Base-by-base conservation (phyloP, 1,284 basidiomycete species). In the Ganoderma lingzhi region DNA sequence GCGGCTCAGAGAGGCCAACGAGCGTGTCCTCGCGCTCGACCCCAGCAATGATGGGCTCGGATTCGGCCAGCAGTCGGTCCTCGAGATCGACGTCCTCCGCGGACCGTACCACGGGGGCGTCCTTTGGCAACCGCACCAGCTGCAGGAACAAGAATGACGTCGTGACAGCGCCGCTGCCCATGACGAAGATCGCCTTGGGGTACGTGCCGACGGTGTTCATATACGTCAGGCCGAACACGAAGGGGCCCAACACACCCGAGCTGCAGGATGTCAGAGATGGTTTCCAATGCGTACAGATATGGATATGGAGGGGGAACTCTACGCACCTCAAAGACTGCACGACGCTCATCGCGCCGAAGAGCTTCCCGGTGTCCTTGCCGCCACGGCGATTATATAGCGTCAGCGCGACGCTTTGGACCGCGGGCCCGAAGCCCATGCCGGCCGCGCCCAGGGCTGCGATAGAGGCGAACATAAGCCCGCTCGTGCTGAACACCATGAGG, bases 331-430 rank as follows among this genome's bases (percentile, higher is more conserved):
- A 75, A 2, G 90, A 85, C 71, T 91, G 87, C 12, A 94, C 75
- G 45, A 95, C 91, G 69, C 89, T 88, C 68, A 95, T 74, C 2
- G 88, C 90, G 19, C 93, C 93, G 76, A 94, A 94, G 17, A 95
- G 81, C 71, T 83, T 84, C 2, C 91, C 93, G 5, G 83, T 78
- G 76, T 93, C 90, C 30, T 72, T 81, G 2, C 86, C 85, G 1
- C 84, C 85, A 28, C 81, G 81, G 35, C 80, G 79, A 37, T 81
- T 80, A 74, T 91, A 91, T 62, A 94, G 78, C 41, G 89, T 86
- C 51, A 95, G 78, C 1, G 92, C 87, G 55, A 93, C 84, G 53
- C 89, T 89, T 71, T 93, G 90, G 1, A 87, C 68, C 0, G 90
- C 88, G 9, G 94, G 93, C 30, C 76, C 78, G 69, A 90, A 90